Evolutionary conservation across 305 asterid genomes (phyloP).

Genomic region (Nicotiana rustica): DNA sequence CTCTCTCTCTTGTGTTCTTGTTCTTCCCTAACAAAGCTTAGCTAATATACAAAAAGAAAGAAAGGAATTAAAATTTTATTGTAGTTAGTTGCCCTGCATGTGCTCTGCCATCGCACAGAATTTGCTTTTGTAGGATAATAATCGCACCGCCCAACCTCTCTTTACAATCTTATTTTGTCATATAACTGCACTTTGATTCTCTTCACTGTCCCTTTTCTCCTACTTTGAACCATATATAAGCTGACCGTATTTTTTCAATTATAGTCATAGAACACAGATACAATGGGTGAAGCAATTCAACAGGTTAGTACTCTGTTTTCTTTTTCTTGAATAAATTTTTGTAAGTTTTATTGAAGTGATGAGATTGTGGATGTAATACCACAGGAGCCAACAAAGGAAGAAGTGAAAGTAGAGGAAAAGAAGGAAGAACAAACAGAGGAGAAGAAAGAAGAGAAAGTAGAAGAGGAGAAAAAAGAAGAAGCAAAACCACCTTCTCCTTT

Average conservation of each 20-base stretch:
- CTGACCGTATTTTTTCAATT: conserved; percentile 30
- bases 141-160: conserved; percentile 70
- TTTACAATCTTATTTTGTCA: conserved; percentile 39
- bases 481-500: conserved; percentile 70
- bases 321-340: neutral
- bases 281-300: conserved; percentile 82
- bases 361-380: conserved; percentile 1
- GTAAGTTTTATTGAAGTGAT: neutral
- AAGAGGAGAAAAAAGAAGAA: conserved; percentile 50
- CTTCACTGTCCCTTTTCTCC: conserved; percentile 43
- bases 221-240: conserved; percentile 26
- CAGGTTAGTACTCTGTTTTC: conserved; percentile 54
- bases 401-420: conserved; percentile 33
- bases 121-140: conserved; percentile 53
- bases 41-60: conserved; percentile 31
- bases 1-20: neutral
- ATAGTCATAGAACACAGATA: neutral
- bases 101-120: conserved; percentile 78
- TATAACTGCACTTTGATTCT: conserved; percentile 50
- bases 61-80: neutral
- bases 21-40: neutral
- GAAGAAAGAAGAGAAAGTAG: conserved; percentile 43
- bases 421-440: conserved; percentile 35
- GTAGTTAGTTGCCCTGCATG: conserved; percentile 66
- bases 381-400: conserved; percentile 50